Conservation (phyloP, 805 yeast genomes). For the Pichia paraexigua region DNA sequence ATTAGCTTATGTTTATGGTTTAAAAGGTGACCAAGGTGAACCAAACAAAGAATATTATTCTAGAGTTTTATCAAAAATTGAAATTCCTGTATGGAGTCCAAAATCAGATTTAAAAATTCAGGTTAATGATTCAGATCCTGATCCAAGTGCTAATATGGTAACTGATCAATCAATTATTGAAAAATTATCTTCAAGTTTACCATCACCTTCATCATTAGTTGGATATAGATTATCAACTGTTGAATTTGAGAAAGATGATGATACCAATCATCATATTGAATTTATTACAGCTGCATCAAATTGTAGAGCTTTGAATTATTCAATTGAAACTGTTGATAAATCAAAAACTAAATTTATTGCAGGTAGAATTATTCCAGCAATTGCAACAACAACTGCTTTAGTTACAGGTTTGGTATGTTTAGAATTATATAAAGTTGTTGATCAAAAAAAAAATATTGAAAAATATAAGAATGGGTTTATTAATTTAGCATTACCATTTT, state of each 20-base stretch:
- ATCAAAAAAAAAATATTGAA: constrained; percentile 65
- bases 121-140: constrained; percentile 80
- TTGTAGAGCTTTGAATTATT: constrained; percentile 87
- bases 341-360: constrained; percentile 94
- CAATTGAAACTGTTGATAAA: constrained; percentile 81
- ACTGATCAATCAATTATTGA: constrained; percentile 59
- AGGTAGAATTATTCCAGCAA: constrained; percentile 97
- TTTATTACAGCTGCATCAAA: constrained; percentile 94
- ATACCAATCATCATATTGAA: constrained; percentile 91
- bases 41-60: constrained; percentile 42
- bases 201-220: constrained; percentile 80
- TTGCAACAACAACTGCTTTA: constrained; percentile 97
- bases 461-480: constrained; percentile 88
- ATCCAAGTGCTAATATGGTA: constrained; percentile 53
- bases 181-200: constrained; percentile 67
- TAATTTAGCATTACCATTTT: constrained; percentile 88
- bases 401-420: constrained; percentile 92
- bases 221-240: constrained; percentile 85
- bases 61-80: constrained; percentile 42
- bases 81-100: constrained; percentile 65
- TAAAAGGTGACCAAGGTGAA: constrained; percentile 61
- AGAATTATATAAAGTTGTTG: constrained; percentile 86
- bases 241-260: constrained; percentile 98
- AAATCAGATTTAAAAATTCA: constrained; percentile 71
- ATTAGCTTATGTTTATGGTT: constrained; percentile 83